phyloP scores from a whole-genome alignment of 1,139 yeast species.

The Saccharomycopsis hybrid region DNA sequence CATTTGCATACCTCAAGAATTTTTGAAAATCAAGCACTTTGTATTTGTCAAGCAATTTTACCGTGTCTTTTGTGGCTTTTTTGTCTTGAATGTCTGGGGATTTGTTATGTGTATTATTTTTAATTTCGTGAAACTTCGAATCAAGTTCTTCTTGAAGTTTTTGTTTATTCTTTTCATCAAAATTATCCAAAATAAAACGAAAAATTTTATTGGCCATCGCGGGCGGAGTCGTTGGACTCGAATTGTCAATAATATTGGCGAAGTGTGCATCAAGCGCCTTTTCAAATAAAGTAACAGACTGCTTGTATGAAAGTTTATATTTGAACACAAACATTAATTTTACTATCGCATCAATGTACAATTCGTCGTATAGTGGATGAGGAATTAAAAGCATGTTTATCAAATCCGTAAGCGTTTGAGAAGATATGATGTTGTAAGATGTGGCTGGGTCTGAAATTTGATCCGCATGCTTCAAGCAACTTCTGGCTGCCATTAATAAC shows the following conservation, averaged over 20 bases:
- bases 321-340: slow-evolving; percentile 3
- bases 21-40: neutral
- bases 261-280: slow-evolving; percentile 5
- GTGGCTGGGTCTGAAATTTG: no score
- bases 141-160: neutral
- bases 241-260: neutral
- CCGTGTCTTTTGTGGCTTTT: neutral
- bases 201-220: slow-evolving; percentile 2
- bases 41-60: neutral
- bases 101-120: neutral
- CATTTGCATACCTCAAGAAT: neutral
- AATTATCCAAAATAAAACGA: slow-evolving; percentile 1
- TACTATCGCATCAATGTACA: slow-evolving; percentile 14
- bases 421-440: no score
- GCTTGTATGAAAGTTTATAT: slow-evolving; percentile 1
- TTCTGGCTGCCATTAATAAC: neutral
- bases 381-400: slow-evolving; percentile 9
- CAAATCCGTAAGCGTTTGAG: neutral
- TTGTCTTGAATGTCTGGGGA: neutral
- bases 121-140: no score
- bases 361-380: slow-evolving; percentile 10
- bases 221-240: neutral
- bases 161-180: neutral
- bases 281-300: slow-evolving; percentile 8
- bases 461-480: neutral